phyloP scores from a whole-genome alignment of 2,329 filamentous ascomycete species.

The Verticillium longisporum region DNA sequence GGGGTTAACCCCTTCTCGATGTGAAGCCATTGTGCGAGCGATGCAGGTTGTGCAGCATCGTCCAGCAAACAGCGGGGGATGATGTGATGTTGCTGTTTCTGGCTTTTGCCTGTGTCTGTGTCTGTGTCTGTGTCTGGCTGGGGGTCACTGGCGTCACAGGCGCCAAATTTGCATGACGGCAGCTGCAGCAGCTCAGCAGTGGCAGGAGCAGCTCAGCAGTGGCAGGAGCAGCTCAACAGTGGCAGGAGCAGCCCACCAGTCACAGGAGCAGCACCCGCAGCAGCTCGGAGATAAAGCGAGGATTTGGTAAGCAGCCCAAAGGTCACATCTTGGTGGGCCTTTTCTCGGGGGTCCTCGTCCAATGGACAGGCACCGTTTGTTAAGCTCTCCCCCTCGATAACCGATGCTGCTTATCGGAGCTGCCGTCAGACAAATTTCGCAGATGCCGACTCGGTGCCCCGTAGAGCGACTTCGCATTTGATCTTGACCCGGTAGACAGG shows the following conservation, averaged over 20 bases:
- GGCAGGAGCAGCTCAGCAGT: neutral
- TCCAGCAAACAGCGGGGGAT: neutral
- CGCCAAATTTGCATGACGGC: neutral
- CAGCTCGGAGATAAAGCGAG: neutral
- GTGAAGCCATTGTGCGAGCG: conserved; percentile 31
- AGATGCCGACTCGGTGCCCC: neutral
- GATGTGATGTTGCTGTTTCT: neutral
- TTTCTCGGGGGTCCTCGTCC: neutral
- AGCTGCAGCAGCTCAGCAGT: neutral
- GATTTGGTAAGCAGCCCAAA: neutral
- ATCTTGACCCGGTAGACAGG: neutral
- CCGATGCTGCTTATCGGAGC: conserved; percentile 15
- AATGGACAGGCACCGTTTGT: conserved; percentile 1
- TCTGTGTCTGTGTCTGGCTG: too few species aligned
- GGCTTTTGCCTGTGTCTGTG: too few species aligned
- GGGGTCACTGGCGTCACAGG: neutral
- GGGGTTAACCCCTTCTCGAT: conserved; percentile 49
- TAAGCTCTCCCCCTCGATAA: conserved; percentile 16
- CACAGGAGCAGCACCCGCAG: neutral
- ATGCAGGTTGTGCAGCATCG: conserved; percentile 2
- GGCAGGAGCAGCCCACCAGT: too few species aligned
- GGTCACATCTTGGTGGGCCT: neutral
- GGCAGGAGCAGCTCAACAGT: neutral
- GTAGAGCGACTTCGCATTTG: neutral
- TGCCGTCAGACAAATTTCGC: conserved; percentile 11